Percentiles rank a stretch among this genome's conserved stretches.
Evolutionary conservation across 768 basidiomycete species (phyloP).

Genomic region (Hericium erinaceus): DNA sequence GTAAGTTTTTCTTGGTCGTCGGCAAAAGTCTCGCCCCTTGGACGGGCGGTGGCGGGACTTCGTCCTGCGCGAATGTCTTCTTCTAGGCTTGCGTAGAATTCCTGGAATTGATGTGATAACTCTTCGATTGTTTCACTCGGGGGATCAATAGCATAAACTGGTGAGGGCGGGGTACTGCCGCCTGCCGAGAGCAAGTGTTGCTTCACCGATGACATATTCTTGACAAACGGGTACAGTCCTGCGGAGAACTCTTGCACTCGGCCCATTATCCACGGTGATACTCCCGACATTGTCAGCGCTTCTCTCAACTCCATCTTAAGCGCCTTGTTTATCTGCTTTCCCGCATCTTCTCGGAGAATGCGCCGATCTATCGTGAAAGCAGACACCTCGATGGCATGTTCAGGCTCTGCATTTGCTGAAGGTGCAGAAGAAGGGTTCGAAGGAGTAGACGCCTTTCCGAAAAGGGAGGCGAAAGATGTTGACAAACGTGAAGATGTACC

Average conservation of each 20-base stretch:
- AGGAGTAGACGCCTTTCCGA: slow-evolving; percentile 10
- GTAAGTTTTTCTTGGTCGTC: slow-evolving; percentile 15
- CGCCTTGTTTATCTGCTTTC: slow-evolving; percentile 41
- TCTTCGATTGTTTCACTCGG: slow-evolving; percentile 43
- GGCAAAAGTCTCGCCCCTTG: slow-evolving; percentile 7
- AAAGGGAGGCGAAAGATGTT: slow-evolving; percentile 15
- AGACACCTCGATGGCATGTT: slow-evolving; percentile 42
- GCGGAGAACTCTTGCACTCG: slow-evolving; percentile 46
- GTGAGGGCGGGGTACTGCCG: slow-evolving; percentile 2
- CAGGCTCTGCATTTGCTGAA: slow-evolving; percentile 15
- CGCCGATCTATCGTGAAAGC: slow-evolving; percentile 48
- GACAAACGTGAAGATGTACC: slow-evolving; percentile 15
- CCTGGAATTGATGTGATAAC: slow-evolving; percentile 48
- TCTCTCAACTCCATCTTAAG: slow-evolving; percentile 49
- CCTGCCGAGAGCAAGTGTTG: not conserved
- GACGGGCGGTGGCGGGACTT: slow-evolving; percentile 23
- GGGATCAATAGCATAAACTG: slow-evolving; percentile 32
- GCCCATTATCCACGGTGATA: slow-evolving; percentile 51
- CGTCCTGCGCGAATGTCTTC: slow-evolving; percentile 45
- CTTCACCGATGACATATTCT: slow-evolving; percentile 9
- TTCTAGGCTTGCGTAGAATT: slow-evolving; percentile 60
- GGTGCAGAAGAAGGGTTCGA: slow-evolving; percentile 9
- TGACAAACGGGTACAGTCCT: slow-evolving; percentile 51
- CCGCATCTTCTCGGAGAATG: slow-evolving; percentile 45
- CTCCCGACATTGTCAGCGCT: slow-evolving; percentile 29